Percentiles rank a stretch among this genome's conserved stretches.
Conservation (phyloP, 1,284 basidiomycete genomes). For the Sphaerobolus stellatus region DNA sequence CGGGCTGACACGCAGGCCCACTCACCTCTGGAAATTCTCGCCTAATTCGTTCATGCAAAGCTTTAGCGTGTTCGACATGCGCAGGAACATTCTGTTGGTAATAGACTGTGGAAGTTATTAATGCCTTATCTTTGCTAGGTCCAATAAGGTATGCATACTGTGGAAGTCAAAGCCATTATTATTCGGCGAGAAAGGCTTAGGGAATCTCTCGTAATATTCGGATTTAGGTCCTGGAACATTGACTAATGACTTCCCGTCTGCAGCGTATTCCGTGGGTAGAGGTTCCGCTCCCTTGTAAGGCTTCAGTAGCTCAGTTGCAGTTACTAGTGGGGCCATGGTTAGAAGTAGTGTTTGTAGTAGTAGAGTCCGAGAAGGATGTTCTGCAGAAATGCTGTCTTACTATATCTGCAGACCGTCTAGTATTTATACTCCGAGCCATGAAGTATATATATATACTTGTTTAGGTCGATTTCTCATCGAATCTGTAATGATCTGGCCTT, state of each 20-base stretch:
- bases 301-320: conserved; percentile 25
- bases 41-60: conserved; percentile 61
- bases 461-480: too few relatives aligned
- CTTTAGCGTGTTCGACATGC: conserved; percentile 52
- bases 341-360: neutral
- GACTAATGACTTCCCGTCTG: conserved; percentile 59
- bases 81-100: conserved; percentile 51
- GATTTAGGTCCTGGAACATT: conserved; percentile 49
- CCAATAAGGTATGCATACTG: conserved; percentile 3
- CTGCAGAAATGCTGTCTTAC: neutral
- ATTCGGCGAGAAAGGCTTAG: conserved; percentile 34
- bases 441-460: too few relatives aligned
- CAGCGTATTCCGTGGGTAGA: conserved; percentile 47
- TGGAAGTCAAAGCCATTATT: conserved; percentile 21
- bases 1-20: neutral
- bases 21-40: conserved; percentile 70
- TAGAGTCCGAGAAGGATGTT: neutral
- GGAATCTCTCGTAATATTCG: conserved; percentile 52
- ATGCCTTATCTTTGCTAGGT: neutral
- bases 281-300: conserved; percentile 48
- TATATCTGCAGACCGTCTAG: too few relatives aligned
- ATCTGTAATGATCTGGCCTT: too few relatives aligned
- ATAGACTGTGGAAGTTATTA: conserved; percentile 48
- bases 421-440: too few relatives aligned
- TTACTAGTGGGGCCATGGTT: conserved; percentile 2